Base-by-base conservation (phyloP, 2,329 filamentous ascomycete genomes). In the Colletotrichum neosansevieriae region DNA sequence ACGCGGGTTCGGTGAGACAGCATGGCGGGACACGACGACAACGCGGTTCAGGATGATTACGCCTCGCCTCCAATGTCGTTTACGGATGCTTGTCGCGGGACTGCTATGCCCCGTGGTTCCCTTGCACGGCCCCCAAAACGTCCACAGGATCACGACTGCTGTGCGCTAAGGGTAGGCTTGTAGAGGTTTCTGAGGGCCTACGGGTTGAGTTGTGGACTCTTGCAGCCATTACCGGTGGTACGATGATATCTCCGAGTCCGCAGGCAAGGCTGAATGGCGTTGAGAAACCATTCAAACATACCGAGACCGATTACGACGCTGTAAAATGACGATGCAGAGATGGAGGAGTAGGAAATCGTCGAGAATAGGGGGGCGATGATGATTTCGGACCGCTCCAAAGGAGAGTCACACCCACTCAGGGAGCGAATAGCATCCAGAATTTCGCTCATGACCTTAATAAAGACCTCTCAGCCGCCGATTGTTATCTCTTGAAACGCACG, bases 231-330 rank as follows among this genome's bases (percentile, higher is more conserved):
- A n/a, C n/a, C n/a, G n/a, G n/a, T n/a, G n/a, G n/a, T n/a, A n/a
- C n/a, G n/a, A n/a, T n/a, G n/a, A n/a, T n/a, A n/a, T n/a, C n/a
- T n/a, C n/a, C n/a, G n/a, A n/a, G n/a, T n/a, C n/a, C n/a, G n/a
- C n/a, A n/a, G n/a, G n/a, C n/a, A n/a, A n/a, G n/a, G n/a, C n/a
- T n/a, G n/a, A 50, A 32, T 36, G 15, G 11, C 3, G 11, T 40
- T 49, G 17, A 36, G 7, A 32, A 40, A 49, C 2, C 15, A 9
- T 6, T 6, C 11, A 4, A 21, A 34, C 1, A 40, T 50, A 7
- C 57, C 57, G 57, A 50, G 19, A 50, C 57, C 57, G 57, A 60
- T 49, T 40, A 32, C 34, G 57, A 40, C n/a, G 0, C 2, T 42
- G 17, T 11, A 9, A 7, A 4, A 10, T 6, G 21, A 34, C n/a